Conservation (phyloP, 345 rosid species). For the Cardamine resedifolia region DNA sequence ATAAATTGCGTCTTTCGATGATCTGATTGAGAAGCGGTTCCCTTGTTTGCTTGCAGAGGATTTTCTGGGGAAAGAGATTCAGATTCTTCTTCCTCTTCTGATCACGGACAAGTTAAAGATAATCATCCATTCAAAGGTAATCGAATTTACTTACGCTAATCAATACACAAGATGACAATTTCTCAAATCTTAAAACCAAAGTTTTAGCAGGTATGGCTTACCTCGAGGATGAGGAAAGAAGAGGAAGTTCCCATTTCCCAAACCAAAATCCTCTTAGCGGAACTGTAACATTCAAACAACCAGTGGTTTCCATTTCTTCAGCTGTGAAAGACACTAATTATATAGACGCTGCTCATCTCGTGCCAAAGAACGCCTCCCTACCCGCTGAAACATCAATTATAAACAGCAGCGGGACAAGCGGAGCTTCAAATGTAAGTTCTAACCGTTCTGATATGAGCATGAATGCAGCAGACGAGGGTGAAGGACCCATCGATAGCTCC, state of each 20-base stretch:
- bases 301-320: constrained; percentile 42
- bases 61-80: constrained; percentile 27
- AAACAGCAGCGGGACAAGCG: constrained; percentile 55
- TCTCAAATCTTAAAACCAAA: background rate
- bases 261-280: constrained; percentile 43
- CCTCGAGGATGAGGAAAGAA: constrained; percentile 40
- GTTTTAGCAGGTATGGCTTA: constrained; percentile 48
- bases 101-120: constrained; percentile 39
- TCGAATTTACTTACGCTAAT: background rate
- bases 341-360: constrained; percentile 36
- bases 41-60: constrained; percentile 20
- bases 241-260: constrained; percentile 42
- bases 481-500: constrained; percentile 43
- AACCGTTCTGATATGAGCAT: constrained; percentile 63
- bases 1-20: background rate
- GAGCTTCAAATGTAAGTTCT: constrained; percentile 60
- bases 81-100: constrained; percentile 33
- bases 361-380: constrained; percentile 48
- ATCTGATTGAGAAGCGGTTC: background rate
- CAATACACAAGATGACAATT: background rate
- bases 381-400: constrained; percentile 53
- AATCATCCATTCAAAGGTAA: constrained; percentile 21
- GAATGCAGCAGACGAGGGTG: constrained; percentile 56
- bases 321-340: constrained; percentile 46
- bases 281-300: constrained; percentile 44